Base-by-base conservation (phyloP, 1,284 basidiomycete genomes). In the Moesziomyces parantarcticus region DNA sequence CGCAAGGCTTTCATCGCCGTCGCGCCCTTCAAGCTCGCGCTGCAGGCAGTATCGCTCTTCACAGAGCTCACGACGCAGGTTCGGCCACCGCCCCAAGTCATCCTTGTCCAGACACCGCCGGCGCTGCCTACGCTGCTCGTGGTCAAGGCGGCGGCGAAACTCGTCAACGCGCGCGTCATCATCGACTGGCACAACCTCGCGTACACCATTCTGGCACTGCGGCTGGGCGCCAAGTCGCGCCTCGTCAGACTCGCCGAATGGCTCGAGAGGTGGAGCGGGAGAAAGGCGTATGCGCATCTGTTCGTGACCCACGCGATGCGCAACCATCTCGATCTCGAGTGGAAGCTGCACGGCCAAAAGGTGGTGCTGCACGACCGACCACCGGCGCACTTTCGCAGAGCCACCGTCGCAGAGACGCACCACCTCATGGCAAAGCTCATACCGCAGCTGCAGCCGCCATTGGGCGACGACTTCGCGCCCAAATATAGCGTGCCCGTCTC, bases 171-270 rank as follows among this genome's bases (percentile, higher is more conserved):
- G 67, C 92, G 92, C 77, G 87, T 99, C 63, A 91, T 99, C 58
- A 96, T 99, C 66, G 97, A 99, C 85, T 99, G 97, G 97, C 97
- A 99, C 84, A 99, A 99, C 83, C 89, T 96, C 10, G 95, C 94
- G 8, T 96, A 94, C 83, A 97, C 91, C 59, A 94, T 99, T 51
- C 88, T 99, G 34, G 92, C 91, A 0, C 85, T 99, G 63, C 90
- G 90, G 69, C 85, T 96, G 9, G 92, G 93, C 0, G 63, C 86
- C 0, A 82, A 84, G 0, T 91, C 93, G 77, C 84, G 87, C 0
- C 87, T 96, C 58, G 93, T 97, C 26, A 87, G 84, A 56, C 78
- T 96, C 14, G 76, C 79, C 1, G 72, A 62, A 21, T n/a, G 39
- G 44, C 55, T 83, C 18, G 82, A 83, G 51, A 50, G 68, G n/a